Percentiles rank a stretch among this genome's conserved stretches.
These are phyloP conservation scores for Cerioporus squamosus DNA, from an alignment of 1,284 basidiomycete species.

Conservation along the genomic window DNA sequence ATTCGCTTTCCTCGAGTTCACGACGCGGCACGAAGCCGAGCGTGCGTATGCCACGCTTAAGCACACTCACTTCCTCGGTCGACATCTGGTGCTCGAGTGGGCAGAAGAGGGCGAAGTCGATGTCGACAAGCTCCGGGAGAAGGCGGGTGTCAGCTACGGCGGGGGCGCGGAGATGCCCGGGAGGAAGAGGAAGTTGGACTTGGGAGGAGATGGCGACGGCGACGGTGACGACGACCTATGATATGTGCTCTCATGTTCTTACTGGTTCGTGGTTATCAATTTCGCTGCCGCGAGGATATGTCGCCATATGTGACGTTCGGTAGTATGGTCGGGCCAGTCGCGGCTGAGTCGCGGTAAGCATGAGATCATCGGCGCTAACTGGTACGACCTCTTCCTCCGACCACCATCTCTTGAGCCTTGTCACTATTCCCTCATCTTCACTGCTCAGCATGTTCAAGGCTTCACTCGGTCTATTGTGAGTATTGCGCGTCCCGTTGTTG, in stretches of 20 bases:
- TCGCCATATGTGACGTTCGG: no score
- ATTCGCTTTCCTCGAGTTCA: conserved; percentile 96
- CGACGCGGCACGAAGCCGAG: conserved; percentile 85
- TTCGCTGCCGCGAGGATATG: no score
- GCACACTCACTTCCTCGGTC: conserved; percentile 94
- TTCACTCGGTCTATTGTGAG: conserved; percentile 19
- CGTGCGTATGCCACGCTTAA: conserved; percentile 83
- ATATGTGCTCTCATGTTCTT: neutral
- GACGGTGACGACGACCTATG: conserved; percentile 23
- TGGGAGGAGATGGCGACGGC: conserved; percentile 51
- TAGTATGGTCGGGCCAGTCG: no score
- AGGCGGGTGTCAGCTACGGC: conserved; percentile 77
- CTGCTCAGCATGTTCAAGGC: conserved; percentile 21
- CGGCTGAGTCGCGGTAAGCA: no score
- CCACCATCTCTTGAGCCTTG: neutral
- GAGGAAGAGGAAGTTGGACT: conserved; percentile 67
- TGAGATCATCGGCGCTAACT: no score
- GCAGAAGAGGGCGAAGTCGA: conserved; percentile 79
- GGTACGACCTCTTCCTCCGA: neutral
- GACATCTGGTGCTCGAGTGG: conserved; percentile 96
- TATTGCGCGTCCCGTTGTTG: neutral
- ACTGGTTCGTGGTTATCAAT: no score
- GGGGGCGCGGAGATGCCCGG: conserved; percentile 71
- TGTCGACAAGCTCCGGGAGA: conserved; percentile 75
- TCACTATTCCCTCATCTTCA: neutral